phyloP scores from a whole-genome alignment of 306 rosid species.

The Fragaria ananassa region DNA sequence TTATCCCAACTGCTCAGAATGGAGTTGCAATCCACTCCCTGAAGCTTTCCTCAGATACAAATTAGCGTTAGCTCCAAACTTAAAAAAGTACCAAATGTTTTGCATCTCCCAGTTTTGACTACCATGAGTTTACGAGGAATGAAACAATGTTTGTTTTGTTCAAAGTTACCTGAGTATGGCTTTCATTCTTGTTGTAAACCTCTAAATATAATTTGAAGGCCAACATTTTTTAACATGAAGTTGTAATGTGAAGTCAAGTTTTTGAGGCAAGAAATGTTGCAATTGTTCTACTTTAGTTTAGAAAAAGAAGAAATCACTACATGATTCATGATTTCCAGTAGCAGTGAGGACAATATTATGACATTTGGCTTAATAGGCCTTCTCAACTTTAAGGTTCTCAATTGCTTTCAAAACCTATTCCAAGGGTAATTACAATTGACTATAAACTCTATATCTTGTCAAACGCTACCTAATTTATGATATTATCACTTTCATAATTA shows the following conservation, averaged over 20 bases:
- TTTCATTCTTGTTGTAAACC: conserved; percentile 9
- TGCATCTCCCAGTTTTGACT: conserved; percentile 53
- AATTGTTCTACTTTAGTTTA: neutral
- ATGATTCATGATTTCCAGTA: neutral
- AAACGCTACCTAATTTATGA: neutral
- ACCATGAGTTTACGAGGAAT: conserved; percentile 15
- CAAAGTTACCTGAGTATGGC: neutral
- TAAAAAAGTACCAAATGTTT: conserved; percentile 3
- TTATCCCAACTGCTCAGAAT: conserved; percentile 49
- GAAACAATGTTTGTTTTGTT: conserved; percentile 14
- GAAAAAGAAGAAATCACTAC: neutral
- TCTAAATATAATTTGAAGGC: conserved; percentile 5
- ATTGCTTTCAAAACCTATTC: neutral
- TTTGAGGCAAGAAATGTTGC: neutral
- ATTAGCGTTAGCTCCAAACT: conserved; percentile 24
- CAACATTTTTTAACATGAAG: neutral
- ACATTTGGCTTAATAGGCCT: neutral
- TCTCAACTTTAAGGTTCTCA: neutral
- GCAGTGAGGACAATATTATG: neutral
- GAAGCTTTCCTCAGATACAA: conserved; percentile 44
- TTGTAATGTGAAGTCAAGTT: neutral
- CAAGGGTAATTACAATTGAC: neutral
- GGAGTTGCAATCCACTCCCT: conserved; percentile 75
- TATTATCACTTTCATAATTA: neutral
- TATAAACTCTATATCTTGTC: neutral